Evolutionary conservation across 306 rosid genomes (phyloP).

Genomic region (Hippophae tibetana): DNA sequence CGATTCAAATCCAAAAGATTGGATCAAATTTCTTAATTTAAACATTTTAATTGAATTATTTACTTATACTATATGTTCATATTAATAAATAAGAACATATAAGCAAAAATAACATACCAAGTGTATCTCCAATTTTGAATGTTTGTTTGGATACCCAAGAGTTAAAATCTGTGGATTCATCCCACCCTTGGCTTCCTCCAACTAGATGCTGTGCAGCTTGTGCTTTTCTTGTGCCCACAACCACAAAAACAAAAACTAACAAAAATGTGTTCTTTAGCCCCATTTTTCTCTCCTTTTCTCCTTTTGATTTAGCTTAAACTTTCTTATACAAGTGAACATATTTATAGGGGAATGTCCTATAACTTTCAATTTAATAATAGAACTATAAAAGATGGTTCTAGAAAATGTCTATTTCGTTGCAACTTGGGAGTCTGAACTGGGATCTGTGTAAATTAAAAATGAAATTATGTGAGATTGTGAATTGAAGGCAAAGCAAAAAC

Average conservation of each 20-base stretch:
- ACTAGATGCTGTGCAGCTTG: slow-evolving; percentile 49
- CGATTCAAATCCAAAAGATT: too few species aligned
- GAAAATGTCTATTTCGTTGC: neutral
- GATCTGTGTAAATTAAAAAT: slow-evolving; percentile 7
- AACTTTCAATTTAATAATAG: neutral
- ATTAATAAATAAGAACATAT: too few species aligned
- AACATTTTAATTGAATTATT: too few species aligned
- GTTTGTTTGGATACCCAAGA: slow-evolving; percentile 62
- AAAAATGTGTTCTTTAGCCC: slow-evolving; percentile 45
- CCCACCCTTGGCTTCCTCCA: slow-evolving; percentile 96
- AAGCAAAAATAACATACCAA: slow-evolving; percentile 37
- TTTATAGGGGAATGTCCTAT: slow-evolving; percentile 3
- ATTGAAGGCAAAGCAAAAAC: slow-evolving; percentile 32
- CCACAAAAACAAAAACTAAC: slow-evolving; percentile 27
- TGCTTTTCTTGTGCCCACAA: slow-evolving; percentile 22
- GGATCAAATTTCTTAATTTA: too few species aligned
- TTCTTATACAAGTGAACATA: neutral
- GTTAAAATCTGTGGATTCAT: slow-evolving; percentile 53
- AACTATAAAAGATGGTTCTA: neutral
- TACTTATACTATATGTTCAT: too few species aligned
- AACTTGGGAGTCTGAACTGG: neutral
- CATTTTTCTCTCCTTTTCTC: slow-evolving; percentile 25
- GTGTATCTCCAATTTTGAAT: slow-evolving; percentile 79
- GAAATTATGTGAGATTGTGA: slow-evolving; percentile 9
- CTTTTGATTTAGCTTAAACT: slow-evolving; percentile 5